phyloP scores from a whole-genome alignment of 2,329 filamentous ascomycete species.

The Colletotrichum sp. region DNA sequence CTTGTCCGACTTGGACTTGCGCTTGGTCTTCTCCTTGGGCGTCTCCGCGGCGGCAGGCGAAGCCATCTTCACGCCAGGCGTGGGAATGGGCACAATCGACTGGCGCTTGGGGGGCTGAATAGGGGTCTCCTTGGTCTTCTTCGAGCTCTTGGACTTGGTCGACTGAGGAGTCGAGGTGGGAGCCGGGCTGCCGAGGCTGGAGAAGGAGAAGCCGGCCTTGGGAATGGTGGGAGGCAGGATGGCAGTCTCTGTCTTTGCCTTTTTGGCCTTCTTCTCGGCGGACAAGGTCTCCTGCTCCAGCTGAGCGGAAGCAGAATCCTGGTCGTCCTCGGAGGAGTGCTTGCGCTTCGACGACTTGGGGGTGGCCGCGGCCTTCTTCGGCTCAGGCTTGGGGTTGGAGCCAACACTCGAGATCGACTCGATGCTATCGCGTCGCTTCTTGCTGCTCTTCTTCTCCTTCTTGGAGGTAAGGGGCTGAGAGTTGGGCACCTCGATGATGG shows the following conservation, averaged over 20 bases:
- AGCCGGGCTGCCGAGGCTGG: constrained; percentile 22
- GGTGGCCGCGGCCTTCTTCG: neutral
- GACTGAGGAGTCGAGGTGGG: constrained; percentile 26
- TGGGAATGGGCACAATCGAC: constrained; percentile 9
- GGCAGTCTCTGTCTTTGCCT: constrained; percentile 35
- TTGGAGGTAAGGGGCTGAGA: constrained; percentile 24
- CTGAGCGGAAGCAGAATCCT: constrained; percentile 37
- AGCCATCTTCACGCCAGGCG: neutral
- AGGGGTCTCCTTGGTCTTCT: constrained; percentile 36
- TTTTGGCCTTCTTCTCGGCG: constrained; percentile 44
- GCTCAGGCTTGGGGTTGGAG: neutral
- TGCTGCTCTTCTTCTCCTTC: constrained; percentile 39
- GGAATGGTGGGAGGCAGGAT: constrained; percentile 36
- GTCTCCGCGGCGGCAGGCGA: constrained; percentile 14
- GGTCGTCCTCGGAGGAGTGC: constrained; percentile 36
- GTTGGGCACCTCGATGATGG: constrained; percentile 10
- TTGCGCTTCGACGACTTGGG: constrained; percentile 22
- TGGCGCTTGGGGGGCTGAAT: constrained; percentile 20
- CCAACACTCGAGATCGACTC: constrained; percentile 17
- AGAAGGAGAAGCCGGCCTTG: constrained; percentile 21
- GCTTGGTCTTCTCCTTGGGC: constrained; percentile 25
- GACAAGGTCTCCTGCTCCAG: constrained; percentile 36
- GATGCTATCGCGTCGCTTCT: constrained; percentile 28
- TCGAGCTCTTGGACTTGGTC: constrained; percentile 29
- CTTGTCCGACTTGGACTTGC: constrained; percentile 11